Percentiles rank a stretch among this genome's conserved stretches.
Conservation (phyloP, 768 basidiomycete species). For the Suillus decipiens region DNA sequence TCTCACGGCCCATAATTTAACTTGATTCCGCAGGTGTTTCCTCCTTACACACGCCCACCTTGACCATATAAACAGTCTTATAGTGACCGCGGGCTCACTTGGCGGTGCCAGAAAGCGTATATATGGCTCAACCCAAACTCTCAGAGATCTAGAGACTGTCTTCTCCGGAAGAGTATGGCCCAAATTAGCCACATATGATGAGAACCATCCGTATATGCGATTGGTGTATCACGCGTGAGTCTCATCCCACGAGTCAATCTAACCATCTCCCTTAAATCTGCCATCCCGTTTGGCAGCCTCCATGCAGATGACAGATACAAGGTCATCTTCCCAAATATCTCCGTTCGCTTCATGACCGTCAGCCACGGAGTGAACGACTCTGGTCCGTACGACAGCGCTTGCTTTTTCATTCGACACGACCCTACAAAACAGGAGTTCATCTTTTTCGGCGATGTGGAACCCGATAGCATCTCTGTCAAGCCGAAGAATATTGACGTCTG, state of each 20-base stretch:
- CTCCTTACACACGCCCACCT: constrained; percentile 88
- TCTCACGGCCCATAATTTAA: neutral
- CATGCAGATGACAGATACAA: constrained; percentile 54
- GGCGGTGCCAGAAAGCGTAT: constrained; percentile 63
- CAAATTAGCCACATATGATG: constrained; percentile 74
- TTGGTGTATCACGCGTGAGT: constrained; percentile 68
- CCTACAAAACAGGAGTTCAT: constrained; percentile 68
- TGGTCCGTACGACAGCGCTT: constrained; percentile 72
- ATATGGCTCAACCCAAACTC: constrained; percentile 57
- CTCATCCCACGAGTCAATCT: constrained; percentile 11
- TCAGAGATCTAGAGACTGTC: constrained; percentile 67
- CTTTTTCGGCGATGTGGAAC: constrained; percentile 95
- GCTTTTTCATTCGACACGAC: constrained; percentile 82
- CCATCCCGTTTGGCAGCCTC: constrained; percentile 36
- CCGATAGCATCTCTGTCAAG: constrained; percentile 65
- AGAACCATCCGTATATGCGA: constrained; percentile 57
- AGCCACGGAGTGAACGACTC: constrained; percentile 65
- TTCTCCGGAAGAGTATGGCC: constrained; percentile 88
- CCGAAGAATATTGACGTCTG: constrained; percentile 75
- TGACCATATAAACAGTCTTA: constrained; percentile 84
- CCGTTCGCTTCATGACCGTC: constrained; percentile 67
- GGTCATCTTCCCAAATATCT: constrained; percentile 52
- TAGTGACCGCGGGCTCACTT: constrained; percentile 82
- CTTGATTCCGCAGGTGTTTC: constrained; percentile 53
- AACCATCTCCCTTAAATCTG: constrained; percentile 13